phyloP scores from a whole-genome alignment of 257 asterid genomes.

The Orobanche coerulescens region DNA sequence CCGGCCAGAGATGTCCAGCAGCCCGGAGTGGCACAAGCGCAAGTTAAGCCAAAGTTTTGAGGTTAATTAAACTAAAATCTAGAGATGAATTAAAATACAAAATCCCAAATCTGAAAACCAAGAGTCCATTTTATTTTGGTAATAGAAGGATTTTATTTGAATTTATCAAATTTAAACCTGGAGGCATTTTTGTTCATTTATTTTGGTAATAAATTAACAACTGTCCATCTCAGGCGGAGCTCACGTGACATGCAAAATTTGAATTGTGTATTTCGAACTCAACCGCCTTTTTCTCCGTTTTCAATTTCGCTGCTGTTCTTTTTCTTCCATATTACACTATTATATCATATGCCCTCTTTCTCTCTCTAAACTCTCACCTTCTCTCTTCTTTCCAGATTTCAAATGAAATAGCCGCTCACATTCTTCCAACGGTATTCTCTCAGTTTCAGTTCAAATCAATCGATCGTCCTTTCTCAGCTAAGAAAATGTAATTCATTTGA shows the following conservation, averaged over 20 bases:
- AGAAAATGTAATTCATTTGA: neutral
- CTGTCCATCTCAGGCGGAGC: neutral
- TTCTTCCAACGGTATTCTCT: neutral
- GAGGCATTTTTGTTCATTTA: neutral
- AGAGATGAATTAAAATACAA: too few species aligned
- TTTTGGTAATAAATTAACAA: neutral
- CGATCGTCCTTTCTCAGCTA: slow-evolving; percentile 1
- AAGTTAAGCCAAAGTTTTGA: too few species aligned
- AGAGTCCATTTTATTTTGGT: too few species aligned
- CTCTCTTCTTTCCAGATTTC: slow-evolving; percentile 15
- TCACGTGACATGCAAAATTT: slow-evolving; percentile 29
- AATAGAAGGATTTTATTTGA: too few species aligned
- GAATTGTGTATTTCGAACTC: slow-evolving; percentile 22
- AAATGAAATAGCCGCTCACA: slow-evolving; percentile 33
- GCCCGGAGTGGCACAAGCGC: too few species aligned
- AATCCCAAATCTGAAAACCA: too few species aligned
- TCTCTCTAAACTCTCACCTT: neutral
- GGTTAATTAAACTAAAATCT: too few species aligned
- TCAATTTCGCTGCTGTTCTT: neutral
- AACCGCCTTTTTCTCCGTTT: slow-evolving; percentile 25
- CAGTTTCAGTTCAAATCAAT: neutral
- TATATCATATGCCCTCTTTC: neutral
- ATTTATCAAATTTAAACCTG: too few species aligned
- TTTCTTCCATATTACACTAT: neutral
- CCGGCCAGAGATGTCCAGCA: too few species aligned